Evolutionary conservation across 1,284 basidiomycete genomes (phyloP).

Genomic region (Moesziomyces sp.): DNA sequence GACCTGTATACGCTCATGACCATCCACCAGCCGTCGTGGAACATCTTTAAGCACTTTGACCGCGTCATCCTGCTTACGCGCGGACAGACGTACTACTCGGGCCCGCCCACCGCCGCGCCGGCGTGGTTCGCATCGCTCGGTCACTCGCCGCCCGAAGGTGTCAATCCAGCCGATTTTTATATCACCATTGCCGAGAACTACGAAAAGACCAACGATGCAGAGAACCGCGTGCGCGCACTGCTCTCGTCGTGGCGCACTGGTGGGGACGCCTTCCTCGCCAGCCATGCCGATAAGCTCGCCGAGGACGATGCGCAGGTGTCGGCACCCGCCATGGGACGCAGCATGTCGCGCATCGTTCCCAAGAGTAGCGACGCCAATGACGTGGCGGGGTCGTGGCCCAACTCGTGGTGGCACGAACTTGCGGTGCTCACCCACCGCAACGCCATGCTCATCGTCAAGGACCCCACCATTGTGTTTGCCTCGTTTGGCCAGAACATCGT

Average conservation of each 20-base stretch:
- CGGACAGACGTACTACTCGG: constrained; percentile 50
- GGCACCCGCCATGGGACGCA: constrained; percentile 2
- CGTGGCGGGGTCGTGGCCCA: constrained; percentile 39
- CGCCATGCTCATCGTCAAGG: constrained; percentile 44
- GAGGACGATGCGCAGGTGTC: neutral
- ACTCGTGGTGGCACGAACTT: constrained; percentile 48
- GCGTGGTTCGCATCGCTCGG: constrained; percentile 39
- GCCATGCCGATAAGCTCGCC: neutral
- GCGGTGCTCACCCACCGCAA: constrained; percentile 41
- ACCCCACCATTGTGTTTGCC: constrained; percentile 44
- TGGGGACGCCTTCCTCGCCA: constrained; percentile 15
- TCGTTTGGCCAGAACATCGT: constrained; percentile 40
- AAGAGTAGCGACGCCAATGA: constrained; percentile 27
- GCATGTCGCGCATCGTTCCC: constrained; percentile 17
- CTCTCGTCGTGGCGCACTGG: constrained; percentile 39
- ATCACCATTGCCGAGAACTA: constrained; percentile 49
- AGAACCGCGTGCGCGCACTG: constrained; percentile 34
- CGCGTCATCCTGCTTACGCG: constrained; percentile 46
- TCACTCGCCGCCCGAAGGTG: constrained; percentile 29
- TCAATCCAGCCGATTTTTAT: constrained; percentile 53
- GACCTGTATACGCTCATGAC: constrained; percentile 50
- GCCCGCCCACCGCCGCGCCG: constrained; percentile 36
- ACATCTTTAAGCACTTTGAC: constrained; percentile 54
- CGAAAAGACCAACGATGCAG: constrained; percentile 49
- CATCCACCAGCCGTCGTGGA: constrained; percentile 57